Conservation (phyloP, 352 stramenopile species). For the Pythium dissimile region DNA sequence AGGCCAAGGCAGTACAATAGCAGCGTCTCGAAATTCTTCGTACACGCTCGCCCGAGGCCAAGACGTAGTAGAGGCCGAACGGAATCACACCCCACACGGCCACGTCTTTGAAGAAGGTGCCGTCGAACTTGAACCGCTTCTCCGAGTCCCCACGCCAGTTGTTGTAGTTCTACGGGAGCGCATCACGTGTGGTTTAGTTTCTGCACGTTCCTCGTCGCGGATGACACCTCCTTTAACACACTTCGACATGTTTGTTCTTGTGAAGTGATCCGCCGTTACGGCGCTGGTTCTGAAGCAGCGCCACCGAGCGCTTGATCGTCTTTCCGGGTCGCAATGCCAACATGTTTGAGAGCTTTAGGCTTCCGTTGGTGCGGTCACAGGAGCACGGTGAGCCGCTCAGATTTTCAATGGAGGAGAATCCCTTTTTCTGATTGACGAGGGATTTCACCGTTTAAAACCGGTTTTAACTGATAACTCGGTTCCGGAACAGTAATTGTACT, state of each 20-base stretch:
- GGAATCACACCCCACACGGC: conserved; percentile 54
- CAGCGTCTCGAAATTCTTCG: conserved; percentile 18
- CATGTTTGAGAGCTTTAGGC: conserved; percentile 21
- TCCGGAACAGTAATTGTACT: too few relatives aligned
- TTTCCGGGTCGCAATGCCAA: conserved; percentile 44
- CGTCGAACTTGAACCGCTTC: conserved; percentile 77
- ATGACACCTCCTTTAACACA: conserved; percentile 15
- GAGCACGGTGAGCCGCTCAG: neutral
- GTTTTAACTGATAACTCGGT: too few relatives aligned
- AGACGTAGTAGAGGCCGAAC: conserved; percentile 59
- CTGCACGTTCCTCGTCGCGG: neutral
- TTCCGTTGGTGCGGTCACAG: neutral
- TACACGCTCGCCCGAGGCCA: conserved; percentile 63
- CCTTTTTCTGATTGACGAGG: neutral
- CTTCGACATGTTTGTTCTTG: conserved; percentile 87
- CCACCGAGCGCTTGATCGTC: conserved; percentile 35
- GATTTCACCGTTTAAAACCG: neutral
- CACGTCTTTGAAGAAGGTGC: conserved; percentile 55
- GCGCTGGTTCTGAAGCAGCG: conserved; percentile 59
- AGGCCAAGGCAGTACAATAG: neutral
- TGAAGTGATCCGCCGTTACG: conserved; percentile 67
- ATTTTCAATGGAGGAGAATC: neutral
- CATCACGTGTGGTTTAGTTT: too few relatives aligned
- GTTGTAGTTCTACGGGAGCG: conserved; percentile 69
- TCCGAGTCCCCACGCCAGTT: conserved; percentile 84